Evolutionary conservation across 78 protist species (phyloP).

Genomic region (Guillardia theta): DNA sequence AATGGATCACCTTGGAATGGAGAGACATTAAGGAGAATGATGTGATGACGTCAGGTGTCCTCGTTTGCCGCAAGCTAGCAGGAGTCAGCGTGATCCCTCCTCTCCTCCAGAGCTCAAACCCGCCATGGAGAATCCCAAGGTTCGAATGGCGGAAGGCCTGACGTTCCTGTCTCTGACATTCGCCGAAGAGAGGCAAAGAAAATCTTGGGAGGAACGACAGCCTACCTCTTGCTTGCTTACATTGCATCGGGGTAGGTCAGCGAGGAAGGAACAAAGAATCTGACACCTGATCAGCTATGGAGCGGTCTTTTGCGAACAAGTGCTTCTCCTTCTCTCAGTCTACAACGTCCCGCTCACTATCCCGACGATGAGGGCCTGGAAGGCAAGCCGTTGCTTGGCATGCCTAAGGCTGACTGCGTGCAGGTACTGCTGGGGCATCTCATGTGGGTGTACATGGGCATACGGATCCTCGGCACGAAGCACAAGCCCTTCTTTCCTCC

Average conservation of each 20-base stretch:
- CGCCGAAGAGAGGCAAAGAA: too few relatives aligned
- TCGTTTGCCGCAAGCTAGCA: background rate
- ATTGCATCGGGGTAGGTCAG: background rate
- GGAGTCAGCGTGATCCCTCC: background rate
- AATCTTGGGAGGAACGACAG: background rate
- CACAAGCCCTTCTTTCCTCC: conserved; percentile 22
- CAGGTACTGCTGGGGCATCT: background rate
- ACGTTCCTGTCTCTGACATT: too few relatives aligned
- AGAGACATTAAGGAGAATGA: background rate
- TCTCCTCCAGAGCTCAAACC: background rate
- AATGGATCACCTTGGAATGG: background rate
- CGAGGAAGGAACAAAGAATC: background rate
- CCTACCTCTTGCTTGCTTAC: background rate
- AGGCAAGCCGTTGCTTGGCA: background rate
- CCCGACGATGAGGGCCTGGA: conserved; percentile 23
- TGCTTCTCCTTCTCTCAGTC: background rate
- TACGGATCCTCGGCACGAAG: conserved; percentile 11
- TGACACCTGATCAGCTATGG: background rate
- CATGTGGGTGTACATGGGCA: conserved; percentile 19
- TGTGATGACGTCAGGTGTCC: background rate
- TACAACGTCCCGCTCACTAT: conserved; percentile 23
- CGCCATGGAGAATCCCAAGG: background rate
- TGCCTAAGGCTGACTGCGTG: background rate
- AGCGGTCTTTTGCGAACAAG: background rate
- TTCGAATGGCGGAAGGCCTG: too few relatives aligned